Conservation (phyloP, 164 flowering plant species). For the Cinnamomum micranthum region DNA sequence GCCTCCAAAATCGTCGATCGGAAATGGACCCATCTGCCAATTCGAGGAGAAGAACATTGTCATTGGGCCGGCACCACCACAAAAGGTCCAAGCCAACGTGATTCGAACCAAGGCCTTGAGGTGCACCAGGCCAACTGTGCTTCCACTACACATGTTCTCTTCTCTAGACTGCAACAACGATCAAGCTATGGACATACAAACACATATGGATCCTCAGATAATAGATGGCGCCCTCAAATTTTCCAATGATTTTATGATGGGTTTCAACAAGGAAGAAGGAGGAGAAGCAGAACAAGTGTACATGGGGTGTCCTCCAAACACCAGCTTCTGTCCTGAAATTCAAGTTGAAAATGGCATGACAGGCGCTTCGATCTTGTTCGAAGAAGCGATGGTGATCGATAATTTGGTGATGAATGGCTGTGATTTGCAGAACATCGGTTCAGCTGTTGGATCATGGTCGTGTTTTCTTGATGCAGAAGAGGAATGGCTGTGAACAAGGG, state of each 20-base stretch:
- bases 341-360: background rate
- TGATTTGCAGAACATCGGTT: background rate
- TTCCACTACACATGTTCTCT: background rate
- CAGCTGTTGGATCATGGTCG: background rate
- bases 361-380: background rate
- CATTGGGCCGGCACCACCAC: background rate
- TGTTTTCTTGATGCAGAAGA: background rate
- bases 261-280: background rate
- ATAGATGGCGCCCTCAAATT: background rate
- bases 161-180: background rate
- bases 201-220: background rate
- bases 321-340: background rate
- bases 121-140: background rate
- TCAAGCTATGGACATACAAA: too few relatives aligned
- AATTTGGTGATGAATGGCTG: background rate
- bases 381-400: background rate
- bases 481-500: background rate
- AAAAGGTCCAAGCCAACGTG: background rate
- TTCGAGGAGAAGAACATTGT: background rate
- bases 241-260: background rate
- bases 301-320: background rate
- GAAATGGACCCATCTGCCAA: background rate
- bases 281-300: too few relatives aligned
- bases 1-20: background rate
- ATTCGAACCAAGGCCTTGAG: slow-evolving; percentile 5